Base-by-base conservation (phyloP, 1,284 basidiomycete species). In the Naganishia liquefaciens region DNA sequence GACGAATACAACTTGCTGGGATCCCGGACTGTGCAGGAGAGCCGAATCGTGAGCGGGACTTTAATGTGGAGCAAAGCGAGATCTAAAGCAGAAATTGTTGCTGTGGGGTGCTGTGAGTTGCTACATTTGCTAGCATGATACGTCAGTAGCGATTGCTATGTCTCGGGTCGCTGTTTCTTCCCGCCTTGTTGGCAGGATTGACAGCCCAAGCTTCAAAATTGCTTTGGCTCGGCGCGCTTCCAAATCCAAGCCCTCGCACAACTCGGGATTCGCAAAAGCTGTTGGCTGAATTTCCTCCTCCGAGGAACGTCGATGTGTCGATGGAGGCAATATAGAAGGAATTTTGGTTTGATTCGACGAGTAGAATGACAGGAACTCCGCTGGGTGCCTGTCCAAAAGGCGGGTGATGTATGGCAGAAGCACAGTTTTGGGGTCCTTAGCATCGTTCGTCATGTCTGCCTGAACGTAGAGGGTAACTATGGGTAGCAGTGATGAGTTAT, bases 191-290 rank as follows among this genome's bases (percentile, higher is more conserved):
- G 47, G 23, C 30, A n/a, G 19, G 6, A 49, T 27, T 7, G 46
- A 46, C 17, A 60, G 21, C 13, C 46, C 57, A n/a, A 13, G 46
- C 5, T 37, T 46, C 21, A 60, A 50, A 23, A 60, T 27, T 2
- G 39, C 57, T 7, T 39, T 46, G 9, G 57, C 57, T 23, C 57
- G 49, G 2, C 46, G 46, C 10, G 86, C 84, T 40, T 86, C 83
- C 43, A 81, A 75, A 73, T 91, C 88, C 27, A 85, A 80, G 25
- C 82, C 74, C 51, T 87, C 84, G 2, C 87, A 62, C 52, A 68
- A 70, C 5, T 62, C 47, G 57, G 3, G 71, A 17, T 28, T 33
- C 7, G n/a, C 54, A 23, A 25, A 47, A 25, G 5, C 13, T 4
- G 9, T 19, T 15, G 15, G 30, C 23, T 58, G 55, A 5, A 50